Conservation (phyloP, 164 flowering plant genomes). For the Umbellularia californica region DNA sequence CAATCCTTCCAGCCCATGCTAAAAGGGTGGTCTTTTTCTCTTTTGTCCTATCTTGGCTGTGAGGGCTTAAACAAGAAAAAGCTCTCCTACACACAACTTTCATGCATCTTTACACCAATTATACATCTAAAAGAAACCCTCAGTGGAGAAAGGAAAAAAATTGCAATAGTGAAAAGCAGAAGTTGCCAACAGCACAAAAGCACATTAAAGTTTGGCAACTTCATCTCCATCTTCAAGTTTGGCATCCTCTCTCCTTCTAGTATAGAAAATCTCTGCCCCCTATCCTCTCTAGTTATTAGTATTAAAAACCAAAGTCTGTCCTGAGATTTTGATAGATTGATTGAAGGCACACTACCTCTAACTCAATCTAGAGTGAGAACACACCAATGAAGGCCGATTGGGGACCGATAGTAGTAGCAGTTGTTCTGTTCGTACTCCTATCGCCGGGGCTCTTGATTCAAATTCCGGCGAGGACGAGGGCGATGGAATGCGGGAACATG, state of each 20-base stretch:
- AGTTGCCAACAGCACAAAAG: not conserved
- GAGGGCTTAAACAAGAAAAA: not conserved
- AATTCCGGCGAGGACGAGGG: constrained; percentile 56
- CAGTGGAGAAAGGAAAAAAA: not conserved
- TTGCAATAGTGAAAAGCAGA: not conserved
- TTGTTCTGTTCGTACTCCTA: constrained; percentile 52
- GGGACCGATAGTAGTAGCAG: constrained; percentile 61
- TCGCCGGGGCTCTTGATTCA: constrained; percentile 74
- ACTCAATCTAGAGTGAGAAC: not conserved
- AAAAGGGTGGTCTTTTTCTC: not conserved
- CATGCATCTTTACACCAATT: not conserved
- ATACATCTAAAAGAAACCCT: not conserved
- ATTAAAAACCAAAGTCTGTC: not conserved
- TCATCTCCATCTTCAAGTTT: constrained; percentile 9
- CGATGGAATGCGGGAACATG: constrained; percentile 77
- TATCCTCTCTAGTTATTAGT: not conserved
- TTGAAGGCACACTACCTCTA: not conserved
- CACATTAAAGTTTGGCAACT: not conserved
- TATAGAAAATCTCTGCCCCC: not conserved
- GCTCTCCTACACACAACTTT: not conserved
- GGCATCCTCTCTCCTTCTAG: constrained; percentile 9
- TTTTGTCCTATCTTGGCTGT: not conserved
- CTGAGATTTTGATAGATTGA: not conserved
- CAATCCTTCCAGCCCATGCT: not conserved
- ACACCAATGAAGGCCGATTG: constrained; percentile 52